phyloP scores from a whole-genome alignment of 768 basidiomycete genomes.

The Clathrus columnatus region DNA sequence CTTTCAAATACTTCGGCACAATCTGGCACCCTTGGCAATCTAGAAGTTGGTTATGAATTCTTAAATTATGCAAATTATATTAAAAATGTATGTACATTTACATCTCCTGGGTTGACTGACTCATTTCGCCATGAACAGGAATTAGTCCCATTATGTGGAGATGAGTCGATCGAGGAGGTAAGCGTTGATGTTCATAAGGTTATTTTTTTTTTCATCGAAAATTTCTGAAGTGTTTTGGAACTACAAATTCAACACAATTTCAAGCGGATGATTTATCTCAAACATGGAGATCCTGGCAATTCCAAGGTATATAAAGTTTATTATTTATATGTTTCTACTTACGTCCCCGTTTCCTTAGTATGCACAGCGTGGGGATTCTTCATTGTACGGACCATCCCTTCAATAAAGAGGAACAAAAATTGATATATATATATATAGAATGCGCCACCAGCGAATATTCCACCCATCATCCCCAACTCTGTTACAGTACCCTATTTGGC shows the following conservation, averaged over 20 bases:
- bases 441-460: constrained; percentile 59
- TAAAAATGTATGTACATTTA: constrained; percentile 45
- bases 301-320: constrained; percentile 37
- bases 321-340: neutral
- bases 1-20: neutral
- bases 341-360: constrained; percentile 28
- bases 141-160: constrained; percentile 46
- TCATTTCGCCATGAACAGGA: constrained; percentile 2
- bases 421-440: constrained; percentile 51
- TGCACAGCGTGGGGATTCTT: constrained; percentile 97
- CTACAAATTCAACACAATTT: constrained; percentile 61
- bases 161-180: constrained; percentile 41
- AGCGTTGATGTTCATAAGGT: constrained; percentile 14
- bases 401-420: neutral
- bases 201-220: neutral
- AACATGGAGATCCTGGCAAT: constrained; percentile 81
- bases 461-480: constrained; percentile 72
- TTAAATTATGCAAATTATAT: constrained; percentile 74
- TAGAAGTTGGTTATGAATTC: constrained; percentile 49
- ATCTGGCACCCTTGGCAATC: constrained; percentile 21
- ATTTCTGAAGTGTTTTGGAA: constrained; percentile 72
- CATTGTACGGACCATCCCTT: constrained; percentile 36
- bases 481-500: constrained; percentile 60
- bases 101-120: neutral
- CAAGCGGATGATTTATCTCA: constrained; percentile 53